Base-by-base conservation (phyloP, 2,329 filamentous ascomycete genomes). In the Colletotrichum sp. region DNA sequence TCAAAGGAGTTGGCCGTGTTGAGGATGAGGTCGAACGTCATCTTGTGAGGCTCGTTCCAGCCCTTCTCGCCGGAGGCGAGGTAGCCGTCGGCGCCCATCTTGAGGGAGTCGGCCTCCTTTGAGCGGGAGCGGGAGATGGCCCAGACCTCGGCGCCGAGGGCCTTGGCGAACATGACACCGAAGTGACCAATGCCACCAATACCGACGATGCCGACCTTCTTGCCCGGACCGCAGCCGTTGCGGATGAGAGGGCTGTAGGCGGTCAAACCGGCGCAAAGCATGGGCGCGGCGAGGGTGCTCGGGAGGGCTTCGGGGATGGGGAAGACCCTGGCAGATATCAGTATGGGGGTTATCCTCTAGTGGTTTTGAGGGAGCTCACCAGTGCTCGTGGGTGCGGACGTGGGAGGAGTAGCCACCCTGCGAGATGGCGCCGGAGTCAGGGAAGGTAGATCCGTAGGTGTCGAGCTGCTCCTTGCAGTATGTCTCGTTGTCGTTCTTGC, bases 261-360 rank as follows among this genome's bases (percentile, higher is more conserved):
- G 5, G 95, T 98, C 78, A 98, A 89, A 78, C 95, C 95, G 55
- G 94, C 95, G 84, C 95, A 98, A 79, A 97, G 90, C 94, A 96
- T 95, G 12, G 94, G 94, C 3, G 94, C 95, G 2, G 93, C 94
- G 67, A 93, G 85, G 71, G 86, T 84, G 78, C 88, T 90, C 12
- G 87, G 80, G 61, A 98, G 89, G 68, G 88, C 91, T 36, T 96
- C 94, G 44, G 95, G 95, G 78, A 98, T 96, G 81, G 94, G 93
- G 82, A 91, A 92, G 61, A 91, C 89, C 89, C 88, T 90, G 77
- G 19, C 9, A 15, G 11, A 27, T 8, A 34, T 70, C 34, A 70
- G 68, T 30, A n/a, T 63, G 15, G 44, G 67, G 2, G 19, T 15
- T 48, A 2, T 19, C 61, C 13, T 11, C n/a, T 15, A 61, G 48